Evolutionary conservation across 2,329 filamentous ascomycete genomes (phyloP), one percentile per base, ranked within the genome.

Genomic region (Leptographium procerum): DNA sequence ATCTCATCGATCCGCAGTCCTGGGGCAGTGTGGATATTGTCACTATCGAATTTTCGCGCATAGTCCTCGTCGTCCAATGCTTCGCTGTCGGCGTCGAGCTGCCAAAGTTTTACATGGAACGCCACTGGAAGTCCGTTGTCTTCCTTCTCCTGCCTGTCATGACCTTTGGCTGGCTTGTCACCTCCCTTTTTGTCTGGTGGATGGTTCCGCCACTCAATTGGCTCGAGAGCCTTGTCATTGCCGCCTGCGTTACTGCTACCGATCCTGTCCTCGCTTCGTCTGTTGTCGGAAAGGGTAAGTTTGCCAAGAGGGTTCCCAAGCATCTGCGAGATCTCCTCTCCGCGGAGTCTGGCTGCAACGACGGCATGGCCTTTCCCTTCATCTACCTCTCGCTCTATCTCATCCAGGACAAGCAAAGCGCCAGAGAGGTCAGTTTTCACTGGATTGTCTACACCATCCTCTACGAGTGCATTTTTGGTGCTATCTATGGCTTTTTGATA

Each of bases 281-380:
- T 19, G 94, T 99, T 57, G 94, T 99, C 56, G 94, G 94, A 70
- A 99, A 97, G 76, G 94, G 94, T 67, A 99, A 99, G 73, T 99
- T 99, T 67, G 92, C 94, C 40, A 96, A 96, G 75, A 85, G 94
- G 62, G 91, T 99, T 5, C 94, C 94, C 26, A 97, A 96, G 77
- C 94, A 99, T 84, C 76, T 99, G 74, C 83, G 94, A 78, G 94
- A 99, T 73, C 70, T 99, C 56, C 78, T 99, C 14, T 99, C 94
- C 5, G 91, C 91, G 59, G 94, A 99, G 73, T 99, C 94, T 9
- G 94, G 94, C 33, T 99, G 94, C 75, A 99, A 99, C 79, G 94
- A 99, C 71, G 94, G 94, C 73, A 99, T 99, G 94, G 94, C 94
- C 1, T 99, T 99, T 69, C 94, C 94, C 0, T 99, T 99, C 71